Evolutionary conservation across 768 basidiomycete species (phyloP).

Genomic region (Rubroboletus pulcherrimus): DNA sequence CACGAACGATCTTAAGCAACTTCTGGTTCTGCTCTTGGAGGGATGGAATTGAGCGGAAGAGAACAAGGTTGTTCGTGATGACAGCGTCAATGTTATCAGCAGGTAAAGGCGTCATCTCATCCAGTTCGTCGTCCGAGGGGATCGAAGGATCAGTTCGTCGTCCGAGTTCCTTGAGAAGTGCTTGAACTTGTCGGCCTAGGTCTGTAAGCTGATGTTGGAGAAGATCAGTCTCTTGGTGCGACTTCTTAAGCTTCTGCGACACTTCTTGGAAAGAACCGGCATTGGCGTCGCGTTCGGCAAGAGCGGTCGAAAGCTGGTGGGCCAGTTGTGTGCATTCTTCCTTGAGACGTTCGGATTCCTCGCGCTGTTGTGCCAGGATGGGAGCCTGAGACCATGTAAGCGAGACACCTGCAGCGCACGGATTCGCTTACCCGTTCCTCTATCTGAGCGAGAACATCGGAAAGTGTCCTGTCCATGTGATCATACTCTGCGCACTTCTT

Average conservation of each 20-base stretch:
- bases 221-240: slow-evolving; percentile 59
- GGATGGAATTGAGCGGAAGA: slow-evolving; percentile 73
- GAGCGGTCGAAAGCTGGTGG: slow-evolving; percentile 69
- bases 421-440: slow-evolving; percentile 68
- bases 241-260: slow-evolving; percentile 58
- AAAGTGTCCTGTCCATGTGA: slow-evolving; percentile 78
- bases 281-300: slow-evolving; percentile 71
- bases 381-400: slow-evolving; percentile 60
- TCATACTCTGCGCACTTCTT: slow-evolving; percentile 79
- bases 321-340: slow-evolving; percentile 79
- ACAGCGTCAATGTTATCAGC: slow-evolving; percentile 67
- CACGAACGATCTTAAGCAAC: slow-evolving; percentile 76
- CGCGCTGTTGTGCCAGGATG: slow-evolving; percentile 82
- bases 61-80: slow-evolving; percentile 84
- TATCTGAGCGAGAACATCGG: slow-evolving; percentile 81
- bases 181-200: slow-evolving; percentile 80
- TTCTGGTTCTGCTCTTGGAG: slow-evolving; percentile 94
- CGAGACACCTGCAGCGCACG: neutral
- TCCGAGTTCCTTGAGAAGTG: slow-evolving; percentile 72
- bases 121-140: slow-evolving; percentile 62
- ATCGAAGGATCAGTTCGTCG: slow-evolving; percentile 82
- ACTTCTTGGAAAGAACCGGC: slow-evolving; percentile 52
- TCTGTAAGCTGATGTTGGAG: slow-evolving; percentile 76
- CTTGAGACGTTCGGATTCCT: slow-evolving; percentile 82
- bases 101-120: slow-evolving; percentile 41